Conservation (phyloP, 176 grass and related monocot species). For the Cocos nucifera region DNA sequence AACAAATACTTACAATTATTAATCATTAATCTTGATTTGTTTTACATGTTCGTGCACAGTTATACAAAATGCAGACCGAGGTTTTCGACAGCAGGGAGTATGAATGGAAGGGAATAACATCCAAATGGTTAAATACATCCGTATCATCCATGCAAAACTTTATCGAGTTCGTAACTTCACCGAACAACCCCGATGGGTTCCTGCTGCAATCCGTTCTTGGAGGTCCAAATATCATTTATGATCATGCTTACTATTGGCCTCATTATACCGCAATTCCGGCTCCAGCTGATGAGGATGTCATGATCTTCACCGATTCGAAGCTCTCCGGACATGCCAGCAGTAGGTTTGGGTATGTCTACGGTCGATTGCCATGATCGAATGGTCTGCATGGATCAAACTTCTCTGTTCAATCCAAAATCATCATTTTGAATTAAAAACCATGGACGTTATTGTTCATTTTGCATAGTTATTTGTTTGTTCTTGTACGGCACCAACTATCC, state of each 20-base stretch:
- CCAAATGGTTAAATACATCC: conserved; percentile 29
- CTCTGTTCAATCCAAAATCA: too few species aligned
- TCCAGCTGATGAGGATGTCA: conserved; percentile 51
- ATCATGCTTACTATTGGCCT: conserved; percentile 82
- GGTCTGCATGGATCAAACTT: too few species aligned
- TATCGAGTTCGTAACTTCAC: conserved; percentile 74
- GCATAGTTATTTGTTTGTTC: too few species aligned
- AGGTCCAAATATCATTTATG: conserved; percentile 34
- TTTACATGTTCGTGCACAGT: conserved; percentile 4
- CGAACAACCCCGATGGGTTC: conserved; percentile 55
- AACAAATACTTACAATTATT: too few species aligned
- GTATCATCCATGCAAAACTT: conserved; percentile 16
- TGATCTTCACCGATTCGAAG: conserved; percentile 70
- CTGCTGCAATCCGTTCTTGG: conserved; percentile 29
- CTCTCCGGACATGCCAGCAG: conserved; percentile 61
- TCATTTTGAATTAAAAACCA: too few species aligned
- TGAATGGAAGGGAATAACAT: conserved; percentile 35
- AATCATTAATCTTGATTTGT: too few species aligned
- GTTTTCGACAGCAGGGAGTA: conserved; percentile 45
- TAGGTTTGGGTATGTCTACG: conserved; percentile 46
- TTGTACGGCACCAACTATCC: too few species aligned
- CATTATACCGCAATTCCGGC: conserved; percentile 51
- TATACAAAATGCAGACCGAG: conserved; percentile 15
- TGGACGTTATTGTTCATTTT: too few species aligned
- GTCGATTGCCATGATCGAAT: too few species aligned